A percentile compares a stretch with the other conserved stretches of the same genome.
Evolutionary conservation across 2,329 filamentous ascomycete species (phyloP).

Genomic region (Monosporascus cannonballus): DNA sequence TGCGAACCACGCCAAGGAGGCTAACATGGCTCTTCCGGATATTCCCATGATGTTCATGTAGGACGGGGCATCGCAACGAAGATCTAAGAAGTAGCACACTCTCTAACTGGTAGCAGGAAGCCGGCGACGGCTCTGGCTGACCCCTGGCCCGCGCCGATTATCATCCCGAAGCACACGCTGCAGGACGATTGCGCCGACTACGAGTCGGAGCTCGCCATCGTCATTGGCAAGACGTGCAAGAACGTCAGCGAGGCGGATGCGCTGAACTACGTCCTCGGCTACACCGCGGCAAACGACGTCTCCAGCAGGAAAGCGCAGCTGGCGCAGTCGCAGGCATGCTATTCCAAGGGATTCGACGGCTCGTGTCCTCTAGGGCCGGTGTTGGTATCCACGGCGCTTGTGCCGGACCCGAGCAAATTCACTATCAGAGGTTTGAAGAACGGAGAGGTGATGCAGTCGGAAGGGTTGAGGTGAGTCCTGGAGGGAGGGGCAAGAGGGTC

Average conservation of each 20-base stretch:
- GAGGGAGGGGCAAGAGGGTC: neutral
- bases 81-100: slow-evolving; percentile 1
- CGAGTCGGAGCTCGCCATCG: slow-evolving; percentile 52
- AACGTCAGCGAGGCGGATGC: slow-evolving; percentile 52
- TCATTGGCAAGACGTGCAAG: slow-evolving; percentile 44
- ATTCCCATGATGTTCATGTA: slow-evolving; percentile 51
- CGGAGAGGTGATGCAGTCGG: slow-evolving; percentile 44
- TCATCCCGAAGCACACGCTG: slow-evolving; percentile 48
- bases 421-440: slow-evolving; percentile 41
- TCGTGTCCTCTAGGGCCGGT: slow-evolving; percentile 48
- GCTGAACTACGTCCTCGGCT: slow-evolving; percentile 55
- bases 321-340: slow-evolving; percentile 49
- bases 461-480: slow-evolving; percentile 20
- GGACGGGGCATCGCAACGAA: slow-evolving; percentile 2
- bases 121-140: slow-evolving; percentile 47
- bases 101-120: slow-evolving; percentile 31
- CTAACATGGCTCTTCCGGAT: slow-evolving; percentile 43
- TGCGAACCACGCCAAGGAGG: slow-evolving; percentile 37
- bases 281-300: slow-evolving; percentile 58
- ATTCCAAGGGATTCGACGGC: slow-evolving; percentile 54
- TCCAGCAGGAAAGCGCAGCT: slow-evolving; percentile 52
- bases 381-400: slow-evolving; percentile 36
- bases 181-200: slow-evolving; percentile 50
- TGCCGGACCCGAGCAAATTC: slow-evolving; percentile 36
- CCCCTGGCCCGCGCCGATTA: slow-evolving; percentile 44